Conservation (phyloP, 2,329 filamentous ascomycete genomes). For the Paecilomyces sp. region DNA sequence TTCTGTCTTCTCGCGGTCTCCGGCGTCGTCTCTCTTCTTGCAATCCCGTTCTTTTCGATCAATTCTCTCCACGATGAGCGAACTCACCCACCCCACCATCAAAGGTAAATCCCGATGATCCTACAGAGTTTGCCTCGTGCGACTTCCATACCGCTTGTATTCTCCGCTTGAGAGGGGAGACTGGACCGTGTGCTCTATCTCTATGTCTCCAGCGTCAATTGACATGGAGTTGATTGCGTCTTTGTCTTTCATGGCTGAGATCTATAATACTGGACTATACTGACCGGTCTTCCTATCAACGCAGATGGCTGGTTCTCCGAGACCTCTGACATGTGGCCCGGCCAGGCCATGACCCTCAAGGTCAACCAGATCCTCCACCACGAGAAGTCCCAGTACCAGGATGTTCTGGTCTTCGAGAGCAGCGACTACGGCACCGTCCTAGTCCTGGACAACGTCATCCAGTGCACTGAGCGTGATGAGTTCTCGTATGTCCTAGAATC, state of each 20-base stretch:
- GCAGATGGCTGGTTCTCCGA: constrained; percentile 99
- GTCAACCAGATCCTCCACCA: constrained; percentile 98
- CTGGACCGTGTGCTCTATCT: not conserved
- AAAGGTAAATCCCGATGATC: constrained; percentile 48
- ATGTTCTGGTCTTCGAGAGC: constrained; percentile 97
- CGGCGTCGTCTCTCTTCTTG: constrained; percentile 12
- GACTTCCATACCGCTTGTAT: not conserved
- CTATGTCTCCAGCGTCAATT: not conserved
- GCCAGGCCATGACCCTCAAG: constrained; percentile 96
- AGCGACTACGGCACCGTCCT: constrained; percentile 94
- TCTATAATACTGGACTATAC: not conserved
- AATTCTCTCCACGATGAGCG: constrained; percentile 49
- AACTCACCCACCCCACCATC: constrained; percentile 70
- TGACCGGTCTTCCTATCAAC: not conserved
- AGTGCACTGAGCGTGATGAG: constrained; percentile 97
- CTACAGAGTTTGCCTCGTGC: constrained; percentile 3
- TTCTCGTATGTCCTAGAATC: constrained; percentile 59
- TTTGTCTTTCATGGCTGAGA: not conserved
- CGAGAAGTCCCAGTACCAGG: constrained; percentile 99
- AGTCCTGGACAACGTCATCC: constrained; percentile 97
- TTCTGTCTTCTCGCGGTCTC: constrained; percentile 7
- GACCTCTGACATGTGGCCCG: constrained; percentile 98
- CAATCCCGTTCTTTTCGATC: constrained; percentile 1
- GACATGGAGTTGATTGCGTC: not conserved
- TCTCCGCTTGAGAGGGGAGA: not conserved